These are phyloP conservation scores for Colletotrichum neosansevieriae DNA, from an alignment of 2,329 filamentous ascomycete species.

Conservation along the genomic window DNA sequence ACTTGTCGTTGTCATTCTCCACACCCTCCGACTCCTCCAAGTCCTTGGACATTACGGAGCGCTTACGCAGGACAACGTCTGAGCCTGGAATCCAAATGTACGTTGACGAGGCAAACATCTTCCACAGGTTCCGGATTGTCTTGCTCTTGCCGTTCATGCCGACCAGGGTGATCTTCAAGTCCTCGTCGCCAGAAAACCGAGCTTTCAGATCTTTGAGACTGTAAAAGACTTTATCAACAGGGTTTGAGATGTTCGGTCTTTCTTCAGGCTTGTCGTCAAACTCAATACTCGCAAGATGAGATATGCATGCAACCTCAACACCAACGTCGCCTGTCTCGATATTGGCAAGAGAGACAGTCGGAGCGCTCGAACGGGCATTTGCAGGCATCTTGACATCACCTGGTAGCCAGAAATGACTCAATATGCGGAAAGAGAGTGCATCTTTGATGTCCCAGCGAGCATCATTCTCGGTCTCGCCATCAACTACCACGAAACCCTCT, in stretches of 20 bases:
- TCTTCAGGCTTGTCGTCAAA: slow-evolving; percentile 36
- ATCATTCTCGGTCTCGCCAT: slow-evolving; percentile 61
- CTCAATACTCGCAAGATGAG: slow-evolving; percentile 41
- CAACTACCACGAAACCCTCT: slow-evolving; percentile 40
- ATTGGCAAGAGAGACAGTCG: background rate
- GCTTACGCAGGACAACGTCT: too few species aligned
- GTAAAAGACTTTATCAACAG: slow-evolving; percentile 40
- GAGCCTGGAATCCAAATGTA: slow-evolving; percentile 48
- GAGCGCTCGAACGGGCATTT: slow-evolving; percentile 35
- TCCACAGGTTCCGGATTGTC: slow-evolving; percentile 49
- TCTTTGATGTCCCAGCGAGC: slow-evolving; percentile 78
- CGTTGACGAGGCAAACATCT: slow-evolving; percentile 46
- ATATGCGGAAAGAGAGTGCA: slow-evolving; percentile 74
- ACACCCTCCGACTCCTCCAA: too few species aligned
- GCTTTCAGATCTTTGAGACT: slow-evolving; percentile 46
- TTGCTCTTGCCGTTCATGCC: slow-evolving; percentile 56
- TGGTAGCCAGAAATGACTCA: slow-evolving; percentile 76
- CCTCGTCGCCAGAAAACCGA: slow-evolving; percentile 47
- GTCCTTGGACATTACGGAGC: too few species aligned
- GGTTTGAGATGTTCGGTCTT: slow-evolving; percentile 24
- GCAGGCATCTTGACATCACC: slow-evolving; percentile 60
- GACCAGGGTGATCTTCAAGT: slow-evolving; percentile 55
- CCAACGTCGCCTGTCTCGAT: slow-evolving; percentile 42
- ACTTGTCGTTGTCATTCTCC: too few species aligned
- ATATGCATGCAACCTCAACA: slow-evolving; percentile 43